A percentile compares a stretch with the other conserved stretches of the same genome.
phyloP scores from a whole-genome alignment of 2,329 filamentous ascomycete genomes.

The Huntiella decipiens region DNA sequence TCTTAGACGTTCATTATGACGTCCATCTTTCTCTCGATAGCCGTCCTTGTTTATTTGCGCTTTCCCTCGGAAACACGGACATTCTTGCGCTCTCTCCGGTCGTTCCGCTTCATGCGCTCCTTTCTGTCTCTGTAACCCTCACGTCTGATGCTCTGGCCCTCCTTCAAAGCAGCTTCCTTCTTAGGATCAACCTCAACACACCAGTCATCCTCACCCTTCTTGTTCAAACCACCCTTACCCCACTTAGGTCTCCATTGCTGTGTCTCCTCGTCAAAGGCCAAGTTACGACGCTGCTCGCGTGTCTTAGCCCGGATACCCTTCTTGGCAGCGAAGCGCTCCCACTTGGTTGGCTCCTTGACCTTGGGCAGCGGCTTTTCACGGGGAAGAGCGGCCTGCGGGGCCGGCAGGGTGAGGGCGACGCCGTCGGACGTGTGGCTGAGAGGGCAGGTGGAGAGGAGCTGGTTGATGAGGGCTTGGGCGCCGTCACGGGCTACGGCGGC shows the following conservation, averaged over 20 bases:
- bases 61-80: constrained; percentile 25
- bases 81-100: constrained; percentile 51
- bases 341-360: constrained; percentile 71
- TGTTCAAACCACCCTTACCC: constrained; percentile 85
- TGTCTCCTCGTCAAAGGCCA: constrained; percentile 65
- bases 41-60: constrained; percentile 8
- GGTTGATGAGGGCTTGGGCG: constrained; percentile 82
- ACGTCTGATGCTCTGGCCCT: constrained; percentile 40
- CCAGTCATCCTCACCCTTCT: constrained; percentile 68
- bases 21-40: neutral
- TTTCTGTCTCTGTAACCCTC: constrained; percentile 45
- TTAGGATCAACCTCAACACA: constrained; percentile 78
- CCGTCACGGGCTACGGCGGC: constrained; percentile 64
- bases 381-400: constrained; percentile 50
- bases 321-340: constrained; percentile 90
- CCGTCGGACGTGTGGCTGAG: constrained; percentile 50
- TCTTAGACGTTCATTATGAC: too few relatives aligned
- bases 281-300: constrained; percentile 52
- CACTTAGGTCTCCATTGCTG: constrained; percentile 87
- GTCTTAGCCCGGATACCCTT: constrained; percentile 89
- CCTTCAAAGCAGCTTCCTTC: constrained; percentile 43
- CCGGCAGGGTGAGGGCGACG: constrained; percentile 63
- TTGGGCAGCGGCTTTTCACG: constrained; percentile 82
- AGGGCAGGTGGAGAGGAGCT: constrained; percentile 75
- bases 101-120: constrained; percentile 53